Base-by-base conservation (phyloP, 2,329 filamentous ascomycete genomes). In the Pseudogymnoascus sp. region DNA sequence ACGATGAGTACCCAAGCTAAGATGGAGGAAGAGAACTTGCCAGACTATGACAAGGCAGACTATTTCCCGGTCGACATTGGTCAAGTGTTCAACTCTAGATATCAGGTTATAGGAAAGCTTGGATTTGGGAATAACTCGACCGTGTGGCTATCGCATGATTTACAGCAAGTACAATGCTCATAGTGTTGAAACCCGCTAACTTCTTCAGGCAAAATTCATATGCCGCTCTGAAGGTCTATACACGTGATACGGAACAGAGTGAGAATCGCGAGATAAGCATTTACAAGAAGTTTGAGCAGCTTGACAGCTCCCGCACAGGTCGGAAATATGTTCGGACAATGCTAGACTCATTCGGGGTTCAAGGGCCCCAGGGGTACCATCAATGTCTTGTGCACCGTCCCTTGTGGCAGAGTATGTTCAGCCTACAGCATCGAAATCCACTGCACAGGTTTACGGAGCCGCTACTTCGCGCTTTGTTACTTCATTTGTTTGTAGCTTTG, bases 291-390 rank as follows among this genome's bases (percentile, higher is more conserved):
- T 21, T 44, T 1, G 16, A 44, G 16, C 40, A 44, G 40, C 40
- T 44, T 44, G 16, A 44, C 21, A 21, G 16, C 40, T 44, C 16
- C 1, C 73, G 76, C 61, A 70, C 72, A 14, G 74, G 74, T 16
- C 69, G 66, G 13, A 64, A 66, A 5, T 65, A 64, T 10, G 64
- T 78, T 5, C 70, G 75, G 40, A 65, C 66, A 0, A 64, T 76
- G 29, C 70, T 74, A 14, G 72, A 76, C 61, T 63, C 70, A 0
- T 77, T 78, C 63, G 42, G 72, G 14, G 62, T 76, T 33, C 38
- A 68, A 6, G 63, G 66, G 2, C 37, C 61, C 2, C 24, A 64
- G 16, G 68, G 67, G 21, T 13, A 31, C 10, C 68, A 71, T 61
- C 47, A 33, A 29, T 72, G 69, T 50, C 62, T 70, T 7, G 66